Evolutionary conservation across 2,329 filamentous ascomycete genomes (phyloP).

Genomic region (Monilinia fructicola): DNA sequence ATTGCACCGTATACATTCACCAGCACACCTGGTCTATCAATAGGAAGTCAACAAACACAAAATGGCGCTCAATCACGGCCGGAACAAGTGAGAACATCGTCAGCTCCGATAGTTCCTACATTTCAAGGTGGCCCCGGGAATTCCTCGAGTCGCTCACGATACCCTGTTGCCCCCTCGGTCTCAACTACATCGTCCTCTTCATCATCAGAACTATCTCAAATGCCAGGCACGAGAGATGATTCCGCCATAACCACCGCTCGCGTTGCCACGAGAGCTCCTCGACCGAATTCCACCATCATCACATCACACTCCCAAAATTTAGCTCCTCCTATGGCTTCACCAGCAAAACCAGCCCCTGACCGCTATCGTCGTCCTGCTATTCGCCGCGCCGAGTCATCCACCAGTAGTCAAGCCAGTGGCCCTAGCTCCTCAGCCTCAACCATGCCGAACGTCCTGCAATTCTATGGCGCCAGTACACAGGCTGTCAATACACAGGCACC

Average conservation of each 20-base stretch:
- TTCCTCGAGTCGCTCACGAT: constrained; percentile 44
- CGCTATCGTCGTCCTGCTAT: constrained; percentile 72
- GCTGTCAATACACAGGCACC: constrained; percentile 32
- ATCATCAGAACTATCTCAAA: constrained; percentile 42
- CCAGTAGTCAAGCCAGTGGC: constrained; percentile 30
- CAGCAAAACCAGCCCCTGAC: constrained; percentile 71
- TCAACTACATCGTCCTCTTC: constrained; percentile 44
- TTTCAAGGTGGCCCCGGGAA: constrained; percentile 37
- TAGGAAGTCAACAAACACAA: constrained; percentile 40
- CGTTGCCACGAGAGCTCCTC: constrained; percentile 31
- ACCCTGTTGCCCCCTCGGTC: constrained; percentile 53
- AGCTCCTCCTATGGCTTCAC: constrained; percentile 48
- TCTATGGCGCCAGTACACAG: constrained; percentile 50
- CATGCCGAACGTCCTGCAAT: constrained; percentile 55
- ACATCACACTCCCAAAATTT: constrained; percentile 51
- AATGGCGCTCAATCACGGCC: constrained; percentile 52
- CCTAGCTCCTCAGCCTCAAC: constrained; percentile 48
- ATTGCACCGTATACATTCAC: constrained; percentile 78
- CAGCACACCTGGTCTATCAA: constrained; percentile 64
- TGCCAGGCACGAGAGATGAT: constrained; percentile 54
- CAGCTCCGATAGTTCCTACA: constrained; percentile 51
- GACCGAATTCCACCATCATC: constrained; percentile 44
- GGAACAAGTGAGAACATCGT: constrained; percentile 53
- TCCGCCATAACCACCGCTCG: constrained; percentile 46
- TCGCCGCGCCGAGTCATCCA: constrained; percentile 47